Conservation (phyloP, 169 alveolate genomes). For the Cryptosporidium bovis region DNA sequence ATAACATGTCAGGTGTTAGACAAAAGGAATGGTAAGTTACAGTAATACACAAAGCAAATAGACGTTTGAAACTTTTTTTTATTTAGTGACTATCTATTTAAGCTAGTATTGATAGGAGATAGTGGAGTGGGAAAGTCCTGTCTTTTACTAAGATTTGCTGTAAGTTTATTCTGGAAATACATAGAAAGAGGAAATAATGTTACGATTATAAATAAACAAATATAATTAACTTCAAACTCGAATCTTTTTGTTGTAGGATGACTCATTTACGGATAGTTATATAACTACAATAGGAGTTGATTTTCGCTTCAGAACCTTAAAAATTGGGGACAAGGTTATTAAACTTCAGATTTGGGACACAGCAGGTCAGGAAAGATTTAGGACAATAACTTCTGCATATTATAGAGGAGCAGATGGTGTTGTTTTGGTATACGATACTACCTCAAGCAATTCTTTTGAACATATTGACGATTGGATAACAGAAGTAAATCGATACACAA, state of each 20-base stretch:
- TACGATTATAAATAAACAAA: neutral
- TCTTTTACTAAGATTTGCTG: conserved; percentile 94
- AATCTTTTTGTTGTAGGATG: conserved; percentile 80
- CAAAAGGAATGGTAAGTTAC: conserved; percentile 72
- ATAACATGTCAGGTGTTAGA: conserved; percentile 24
- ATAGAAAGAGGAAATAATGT: neutral
- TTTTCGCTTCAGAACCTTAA: conserved; percentile 91
- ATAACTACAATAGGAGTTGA: conserved; percentile 94
- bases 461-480: conserved; percentile 92
- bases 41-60: neutral
- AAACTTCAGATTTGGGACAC: conserved; percentile 97
- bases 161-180: conserved; percentile 11
- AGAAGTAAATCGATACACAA: conserved; percentile 94
- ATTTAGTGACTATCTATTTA: conserved; percentile 91
- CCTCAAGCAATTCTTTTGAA: conserved; percentile 83
- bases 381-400: conserved; percentile 95
- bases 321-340: conserved; percentile 90
- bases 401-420: conserved; percentile 97
- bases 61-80: conserved; percentile 11
- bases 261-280: conserved; percentile 89
- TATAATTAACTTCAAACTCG: neutral
- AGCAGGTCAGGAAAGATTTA: conserved; percentile 97
- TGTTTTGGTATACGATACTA: conserved; percentile 92
- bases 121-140: conserved; percentile 98
- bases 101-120: conserved; percentile 97